Evolutionary conservation across 2,329 filamentous ascomycete genomes (phyloP).

Genomic region (Raffaelea ambrosiae): DNA sequence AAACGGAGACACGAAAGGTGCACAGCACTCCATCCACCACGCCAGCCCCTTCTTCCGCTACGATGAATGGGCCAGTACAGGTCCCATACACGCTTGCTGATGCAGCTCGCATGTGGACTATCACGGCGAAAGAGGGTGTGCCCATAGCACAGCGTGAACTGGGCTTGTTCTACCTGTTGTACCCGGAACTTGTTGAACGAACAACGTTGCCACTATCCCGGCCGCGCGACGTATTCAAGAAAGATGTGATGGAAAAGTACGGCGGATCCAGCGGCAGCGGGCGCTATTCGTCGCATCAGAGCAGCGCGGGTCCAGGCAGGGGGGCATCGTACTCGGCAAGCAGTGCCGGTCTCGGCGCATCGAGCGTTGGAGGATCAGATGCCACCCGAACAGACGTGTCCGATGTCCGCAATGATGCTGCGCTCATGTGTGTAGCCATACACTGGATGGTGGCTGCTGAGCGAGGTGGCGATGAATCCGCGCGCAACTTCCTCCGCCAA

Average conservation of each 20-base stretch:
- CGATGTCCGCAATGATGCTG: constrained; percentile 64
- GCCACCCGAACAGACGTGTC: too few relatives aligned
- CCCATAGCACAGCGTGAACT: constrained; percentile 86
- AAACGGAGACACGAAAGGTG: constrained; percentile 42
- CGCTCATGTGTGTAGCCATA: constrained; percentile 85
- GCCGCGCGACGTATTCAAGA: constrained; percentile 83
- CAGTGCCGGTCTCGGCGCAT: constrained; percentile 15
- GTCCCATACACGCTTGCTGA: constrained; percentile 65
- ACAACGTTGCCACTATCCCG: constrained; percentile 77
- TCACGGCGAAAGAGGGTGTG: constrained; percentile 87
- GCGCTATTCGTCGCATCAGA: constrained; percentile 9
- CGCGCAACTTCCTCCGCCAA: constrained; percentile 73
- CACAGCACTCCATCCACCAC: constrained; percentile 3
- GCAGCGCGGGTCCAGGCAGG: background rate
- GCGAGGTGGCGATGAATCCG: constrained; percentile 76
- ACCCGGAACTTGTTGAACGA: constrained; percentile 74
- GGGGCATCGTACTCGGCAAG: constrained; percentile 10
- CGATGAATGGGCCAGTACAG: constrained; percentile 23
- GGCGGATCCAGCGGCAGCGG: constrained; percentile 17
- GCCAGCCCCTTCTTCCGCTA: background rate
- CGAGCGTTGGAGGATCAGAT: constrained; percentile 23
- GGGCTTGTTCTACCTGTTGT: constrained; percentile 85
- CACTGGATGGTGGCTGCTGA: constrained; percentile 96
- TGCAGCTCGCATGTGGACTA: constrained; percentile 81
- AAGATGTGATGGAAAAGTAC: constrained; percentile 68